Evolutionary conservation across 2,329 filamentous ascomycete species (phyloP).

Genomic region (Xylariaceae sp.): DNA sequence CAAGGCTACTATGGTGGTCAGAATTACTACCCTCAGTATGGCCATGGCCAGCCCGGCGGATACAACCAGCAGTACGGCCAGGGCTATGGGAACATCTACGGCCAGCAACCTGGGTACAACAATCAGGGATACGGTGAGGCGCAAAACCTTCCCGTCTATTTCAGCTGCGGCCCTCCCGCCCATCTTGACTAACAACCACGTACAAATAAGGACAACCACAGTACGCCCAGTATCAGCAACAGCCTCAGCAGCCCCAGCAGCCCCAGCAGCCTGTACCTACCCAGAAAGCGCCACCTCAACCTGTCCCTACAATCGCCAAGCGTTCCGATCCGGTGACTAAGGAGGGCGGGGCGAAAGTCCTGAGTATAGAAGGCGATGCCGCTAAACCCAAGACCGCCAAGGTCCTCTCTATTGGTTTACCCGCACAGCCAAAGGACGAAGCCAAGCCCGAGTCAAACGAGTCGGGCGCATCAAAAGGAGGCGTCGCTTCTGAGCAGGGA

Average conservation of each 20-base stretch:
- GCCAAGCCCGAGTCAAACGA: conserved; percentile 40
- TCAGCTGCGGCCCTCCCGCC: background rate
- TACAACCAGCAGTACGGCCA: conserved; percentile 51
- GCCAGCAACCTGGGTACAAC: conserved; percentile 41
- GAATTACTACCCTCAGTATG: conserved; percentile 55
- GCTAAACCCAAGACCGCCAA: conserved; percentile 56
- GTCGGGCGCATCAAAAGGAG: conserved; percentile 30
- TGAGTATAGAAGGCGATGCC: conserved; percentile 57
- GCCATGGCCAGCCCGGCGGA: conserved; percentile 40
- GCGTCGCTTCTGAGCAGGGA: conserved; percentile 30
- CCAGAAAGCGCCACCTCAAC: conserved; percentile 38
- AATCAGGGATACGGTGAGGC: conserved; percentile 39
- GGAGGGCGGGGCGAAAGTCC: conserved; percentile 58
- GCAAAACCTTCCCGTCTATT: background rate
- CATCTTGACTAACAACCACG: conserved; percentile 6
- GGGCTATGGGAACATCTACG: conserved; percentile 49
- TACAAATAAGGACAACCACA: conserved; percentile 43
- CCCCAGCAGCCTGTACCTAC: conserved; percentile 40
- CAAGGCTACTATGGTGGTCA: conserved; percentile 47
- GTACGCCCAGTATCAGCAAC: conserved; percentile 52
- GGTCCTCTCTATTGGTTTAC: conserved; percentile 70
- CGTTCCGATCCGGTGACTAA: conserved; percentile 49
- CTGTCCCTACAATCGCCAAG: conserved; percentile 59
- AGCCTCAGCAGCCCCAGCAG: conserved; percentile 28
- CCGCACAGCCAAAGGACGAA: conserved; percentile 52